Conservation (phyloP, 2,329 filamentous ascomycete genomes). For the Claviceps sp. region DNA sequence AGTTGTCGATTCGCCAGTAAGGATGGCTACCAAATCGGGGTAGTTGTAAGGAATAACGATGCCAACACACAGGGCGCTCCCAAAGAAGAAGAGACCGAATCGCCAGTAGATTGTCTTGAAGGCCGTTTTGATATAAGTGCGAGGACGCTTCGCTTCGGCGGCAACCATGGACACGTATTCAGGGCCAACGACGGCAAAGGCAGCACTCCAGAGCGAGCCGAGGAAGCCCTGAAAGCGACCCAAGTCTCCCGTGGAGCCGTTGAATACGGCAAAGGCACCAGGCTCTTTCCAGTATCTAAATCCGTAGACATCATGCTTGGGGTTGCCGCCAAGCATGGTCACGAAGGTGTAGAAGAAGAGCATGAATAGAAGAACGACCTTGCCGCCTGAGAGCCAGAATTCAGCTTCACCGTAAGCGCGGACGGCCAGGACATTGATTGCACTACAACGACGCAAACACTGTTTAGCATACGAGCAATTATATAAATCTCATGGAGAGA, state of each 20-base stretch:
- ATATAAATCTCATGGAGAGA: not conserved
- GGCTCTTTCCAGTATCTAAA: slow-evolving; percentile 51
- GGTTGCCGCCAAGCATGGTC: slow-evolving; percentile 68
- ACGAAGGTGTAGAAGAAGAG: slow-evolving; percentile 67
- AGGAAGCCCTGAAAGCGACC: slow-evolving; percentile 61
- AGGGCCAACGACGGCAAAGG: slow-evolving; percentile 51
- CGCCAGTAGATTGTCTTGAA: slow-evolving; percentile 65
- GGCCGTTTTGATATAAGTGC: slow-evolving; percentile 50
- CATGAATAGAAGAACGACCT: slow-evolving; percentile 52
- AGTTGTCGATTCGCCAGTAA: slow-evolving; percentile 24
- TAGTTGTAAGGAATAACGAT: slow-evolving; percentile 56
- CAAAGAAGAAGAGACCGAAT: slow-evolving; percentile 56
- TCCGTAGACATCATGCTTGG: slow-evolving; percentile 52
- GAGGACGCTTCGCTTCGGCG: slow-evolving; percentile 53
- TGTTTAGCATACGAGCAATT: slow-evolving; percentile 17
- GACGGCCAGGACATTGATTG: slow-evolving; percentile 52
- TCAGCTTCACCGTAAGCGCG: slow-evolving; percentile 58
- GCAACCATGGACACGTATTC: slow-evolving; percentile 59
- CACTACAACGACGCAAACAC: slow-evolving; percentile 17
- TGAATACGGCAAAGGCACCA: slow-evolving; percentile 34
- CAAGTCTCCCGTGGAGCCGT: slow-evolving; percentile 40
- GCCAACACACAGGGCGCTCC: slow-evolving; percentile 52
- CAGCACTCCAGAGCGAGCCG: slow-evolving; percentile 49
- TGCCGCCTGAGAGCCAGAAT: slow-evolving; percentile 52
- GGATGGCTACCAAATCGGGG: slow-evolving; percentile 34